Percentiles rank a stretch among this genome's conserved stretches.
Evolutionary conservation across 2,329 filamentous ascomycete genomes (phyloP).

Genomic region (Fusarium nanum): DNA sequence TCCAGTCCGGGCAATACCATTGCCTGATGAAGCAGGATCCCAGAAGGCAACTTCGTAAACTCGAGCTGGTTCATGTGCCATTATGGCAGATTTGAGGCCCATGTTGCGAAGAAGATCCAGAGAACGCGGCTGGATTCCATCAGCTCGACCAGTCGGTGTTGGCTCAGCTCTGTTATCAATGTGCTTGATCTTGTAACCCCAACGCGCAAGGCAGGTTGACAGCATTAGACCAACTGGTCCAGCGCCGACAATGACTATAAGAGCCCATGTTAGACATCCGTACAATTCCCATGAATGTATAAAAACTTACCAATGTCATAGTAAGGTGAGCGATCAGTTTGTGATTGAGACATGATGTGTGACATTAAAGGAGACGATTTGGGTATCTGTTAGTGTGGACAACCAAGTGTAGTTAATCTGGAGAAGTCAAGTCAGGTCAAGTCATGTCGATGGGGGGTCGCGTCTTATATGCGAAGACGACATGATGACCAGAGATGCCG

Average conservation of each 20-base stretch:
- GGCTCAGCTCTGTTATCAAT: conserved; percentile 91
- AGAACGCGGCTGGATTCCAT: conserved; percentile 91
- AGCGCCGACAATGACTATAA: conserved; percentile 83
- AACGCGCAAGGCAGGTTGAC: conserved; percentile 87
- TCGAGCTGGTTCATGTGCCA: conserved; percentile 87
- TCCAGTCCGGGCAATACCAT: conserved; percentile 72
- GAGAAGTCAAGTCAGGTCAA: not conserved
- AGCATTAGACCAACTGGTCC: conserved; percentile 90
- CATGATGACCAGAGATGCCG: conserved; percentile 24
- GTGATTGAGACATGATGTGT: conserved; percentile 33
- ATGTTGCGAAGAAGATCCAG: conserved; percentile 89
- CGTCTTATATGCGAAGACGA: conserved; percentile 36
- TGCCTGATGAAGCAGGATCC: conserved; percentile 68
- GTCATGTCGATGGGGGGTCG: conserved; percentile 15
- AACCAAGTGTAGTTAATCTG: conserved; percentile 18
- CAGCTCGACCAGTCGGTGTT: conserved; percentile 85
- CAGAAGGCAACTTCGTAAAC: conserved; percentile 84
- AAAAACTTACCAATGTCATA: conserved; percentile 59
- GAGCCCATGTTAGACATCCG: conserved; percentile 39
- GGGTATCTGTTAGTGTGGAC: conserved; percentile 8
- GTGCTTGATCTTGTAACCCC: conserved; percentile 96
- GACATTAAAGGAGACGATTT: conserved; percentile 7
- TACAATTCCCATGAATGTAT: not conserved
- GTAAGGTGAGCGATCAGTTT: conserved; percentile 42
- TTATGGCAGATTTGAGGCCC: conserved; percentile 87